Base-by-base conservation (phyloP, 2,329 filamentous ascomycete species). In the Xylaria arbuscula region DNA sequence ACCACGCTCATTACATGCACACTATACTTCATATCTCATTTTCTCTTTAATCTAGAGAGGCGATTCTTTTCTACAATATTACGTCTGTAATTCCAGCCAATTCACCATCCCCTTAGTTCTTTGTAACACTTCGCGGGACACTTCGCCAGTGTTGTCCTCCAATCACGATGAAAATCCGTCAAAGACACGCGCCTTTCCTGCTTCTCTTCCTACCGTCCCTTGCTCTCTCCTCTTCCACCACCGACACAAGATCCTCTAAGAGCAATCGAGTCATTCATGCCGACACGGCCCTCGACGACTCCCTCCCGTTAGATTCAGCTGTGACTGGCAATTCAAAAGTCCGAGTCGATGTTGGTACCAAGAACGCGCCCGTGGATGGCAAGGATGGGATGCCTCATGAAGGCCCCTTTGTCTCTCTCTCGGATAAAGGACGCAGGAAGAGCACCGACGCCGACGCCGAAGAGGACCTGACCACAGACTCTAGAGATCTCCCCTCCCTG, bases 331-430 rank as follows among this genome's bases (percentile, higher is more conserved):
- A 32, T 48, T 62, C 81, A 76, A 74, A 83, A 78, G 8, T 80
- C 72, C 65, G 81, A 75, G 69, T 81, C 78, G 64, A 84, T 74
- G 15, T 82, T 10, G 83, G 84, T 38, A 85, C 83, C 66, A 94
- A 94, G 79, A 91, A 96, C 83, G 93, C 92, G 64, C 95, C 95
- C 0, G 91, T 98, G 22, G 96, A 98, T 78, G 94, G 94, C 54
- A 91, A 92, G 75, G 96, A 98, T 82, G 96, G 96, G 56, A 96
- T 94, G 82, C 96, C 96, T 55, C 95, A 98, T 78, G 89, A 91
- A 22, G 96, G 96, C 1, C 96, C 96, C 6, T 90, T 89, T 76
- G 89, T 94, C 66, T 89, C 90, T 36, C 64, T 70, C 70, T 87
- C 84, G 17, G 83, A 86, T 67, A 74, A 75, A 73, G 80, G 76